Evolutionary conservation across 1,284 basidiomycete genomes (phyloP), one percentile per base, ranked within the genome.

Genomic region (Malassezia pachydermatis): DNA sequence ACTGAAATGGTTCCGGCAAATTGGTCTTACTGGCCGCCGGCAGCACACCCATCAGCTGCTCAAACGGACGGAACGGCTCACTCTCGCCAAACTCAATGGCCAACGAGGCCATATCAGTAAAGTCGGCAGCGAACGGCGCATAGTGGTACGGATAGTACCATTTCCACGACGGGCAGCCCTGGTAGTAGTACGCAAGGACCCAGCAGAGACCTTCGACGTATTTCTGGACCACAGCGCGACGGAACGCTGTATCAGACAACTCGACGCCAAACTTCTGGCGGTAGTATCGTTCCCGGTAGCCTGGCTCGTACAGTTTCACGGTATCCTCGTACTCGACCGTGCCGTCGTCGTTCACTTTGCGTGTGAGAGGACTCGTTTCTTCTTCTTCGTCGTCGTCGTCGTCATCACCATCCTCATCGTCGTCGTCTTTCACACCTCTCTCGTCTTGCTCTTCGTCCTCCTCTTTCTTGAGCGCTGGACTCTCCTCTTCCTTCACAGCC

Each of bases 111-210:
- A 69, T 51, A 42, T 88, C 82, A 48, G 80, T 79, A 63, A 98
- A 96, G 73, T 99, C 94, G 51, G 84, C 84, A 5, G 94, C 94
- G 71, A 98, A 99, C 1, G 94, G 94, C 4, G 94, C 88, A 72
- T 92, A 98, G 74, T 99, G 92, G 70, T 86, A 94, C 0, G 94
- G 94, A 71, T 96, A 98, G 74, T 84, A 99, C 94, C 94, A 99
- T 65, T 89, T 83, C 94, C 94, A 99, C 1, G 89, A 92, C 4
- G 92, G 88, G 24, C 70, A 71, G 59, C 94, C 94, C 79, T 96
- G 92, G 73, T 96, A 99, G 72, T 98, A 98, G 75, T 98, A 98
- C 52, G 85, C 83, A 43, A 99, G 75, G 0, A 99, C 94, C 94
- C 94, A 98, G 50, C 82, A 83, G 42, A 99, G 78, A 34, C 94